Base-by-base conservation (phyloP, 2,329 filamentous ascomycete species). In the Rutstroemia sydowiana region DNA sequence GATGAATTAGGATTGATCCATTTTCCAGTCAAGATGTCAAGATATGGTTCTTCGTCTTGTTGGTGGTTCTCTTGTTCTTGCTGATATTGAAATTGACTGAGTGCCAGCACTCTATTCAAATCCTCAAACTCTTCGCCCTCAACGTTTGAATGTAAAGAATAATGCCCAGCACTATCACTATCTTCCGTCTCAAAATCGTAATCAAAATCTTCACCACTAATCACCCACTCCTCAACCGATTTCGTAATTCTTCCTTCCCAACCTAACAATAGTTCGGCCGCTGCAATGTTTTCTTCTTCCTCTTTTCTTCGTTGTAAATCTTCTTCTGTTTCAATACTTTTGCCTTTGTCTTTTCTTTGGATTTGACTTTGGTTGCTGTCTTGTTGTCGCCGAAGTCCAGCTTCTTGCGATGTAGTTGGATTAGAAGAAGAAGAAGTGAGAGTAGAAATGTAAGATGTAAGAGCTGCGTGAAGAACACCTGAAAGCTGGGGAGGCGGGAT, bases 371-470 rank as follows among this genome's bases (percentile, higher is more conserved):
- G 23, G 23, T 4, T 26, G 4, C 8, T 26, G 8, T 26, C 23
- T 8, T 26, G 23, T 26, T 51, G 48, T 23, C 34, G 42, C 37
- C 32, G 48, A 51, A 51, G 26, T 16, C 48, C 48, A 46, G 48
- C 48, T 23, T 51, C 48, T 18, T 46, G 20, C 36, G 42, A 51
- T 18, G 48, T 39, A 20, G 31, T 20, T 47, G 23, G n/a, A 39
- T 5, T 32, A 14, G 26, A 26, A 26, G 23, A 26, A 26, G 23
- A 26, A 26, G 23, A 26, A 26, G 23, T 26, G 30, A 46, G 14
- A 13, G 18, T 26, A 31, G 34, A 26, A 26, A 30, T 18, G 16
- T 26, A 51, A 39, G 34, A 40, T 31, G 34, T 51, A 31, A 51
- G 32, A 26, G 28, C 34, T 21, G 9, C 20, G 20, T 40, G 14